Base-by-base conservation (phyloP, 768 basidiomycete species). In the Naganishia onofrii region DNA sequence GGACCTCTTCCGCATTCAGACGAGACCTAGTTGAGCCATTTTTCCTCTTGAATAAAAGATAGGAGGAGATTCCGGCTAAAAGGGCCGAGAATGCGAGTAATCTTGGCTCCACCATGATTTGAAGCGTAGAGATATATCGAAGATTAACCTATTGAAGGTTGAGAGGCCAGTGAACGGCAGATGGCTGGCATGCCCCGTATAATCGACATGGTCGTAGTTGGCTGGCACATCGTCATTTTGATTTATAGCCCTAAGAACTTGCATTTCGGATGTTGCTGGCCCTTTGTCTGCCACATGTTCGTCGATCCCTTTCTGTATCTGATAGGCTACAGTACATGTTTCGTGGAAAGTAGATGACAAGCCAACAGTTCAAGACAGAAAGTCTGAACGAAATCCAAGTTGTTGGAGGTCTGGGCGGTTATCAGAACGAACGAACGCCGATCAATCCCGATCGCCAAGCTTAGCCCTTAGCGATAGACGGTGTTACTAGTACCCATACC, bases 401-500 rank as follows among this genome's bases (percentile, higher is more conserved):
- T 12, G 36, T 6, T 36, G 5, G 36, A 36, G 36, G 36, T 36
- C 36, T 36, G n/a, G n/a, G n/a, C n/a, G n/a, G n/a, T n/a, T n/a
- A n/a, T n/a, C n/a, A n/a, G n/a, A n/a, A n/a, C n/a, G n/a, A n/a
- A n/a, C n/a, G 60, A 63, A 63, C 60, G 60, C 60, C 60, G 60
- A 63, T 63, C 38, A 63, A 10, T 26, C 34, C 60, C 60, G 60
- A 63, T 63, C 60, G 60, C 42, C 60, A 63, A 63, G 60, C n/a
- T 26, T 12, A 36, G 12, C n/a, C n/a, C n/a, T 13, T n/a, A 4
- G 28, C 3, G 26, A 54, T n/a, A 23, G n/a, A 54, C 53, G 23
- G 36, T 36, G 36, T 36, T 36, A 36, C 36, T 42, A 42, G 9
- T 17, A 10, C 42, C 42, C 42, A 17, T 42, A 42, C 15, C 15